A percentile compares a stretch with the other conserved stretches of the same genome.
phyloP scores from a whole-genome alignment of 2,329 filamentous ascomycete genomes.

The Colletotrichum sp. region DNA sequence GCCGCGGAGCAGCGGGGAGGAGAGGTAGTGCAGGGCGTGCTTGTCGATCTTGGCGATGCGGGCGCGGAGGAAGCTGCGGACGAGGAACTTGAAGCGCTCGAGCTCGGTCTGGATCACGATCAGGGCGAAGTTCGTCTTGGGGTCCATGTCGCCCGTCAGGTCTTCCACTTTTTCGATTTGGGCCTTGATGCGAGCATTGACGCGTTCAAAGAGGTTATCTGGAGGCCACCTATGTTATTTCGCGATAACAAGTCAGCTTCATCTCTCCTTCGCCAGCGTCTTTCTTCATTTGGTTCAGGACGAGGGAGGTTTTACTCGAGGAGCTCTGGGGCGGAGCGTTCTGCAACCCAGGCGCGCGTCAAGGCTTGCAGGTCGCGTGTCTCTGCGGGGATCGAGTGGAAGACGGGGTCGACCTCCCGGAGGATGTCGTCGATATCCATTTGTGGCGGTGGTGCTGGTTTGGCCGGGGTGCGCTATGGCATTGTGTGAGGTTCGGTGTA shows the following conservation, averaged over 20 bases:
- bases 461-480: neutral
- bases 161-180: conserved; percentile 77
- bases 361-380: conserved; percentile 84
- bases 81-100: conserved; percentile 89
- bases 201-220: conserved; percentile 78
- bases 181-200: conserved; percentile 73
- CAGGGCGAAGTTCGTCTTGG: conserved; percentile 88
- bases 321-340: conserved; percentile 89
- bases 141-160: conserved; percentile 84
- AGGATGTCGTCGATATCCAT: conserved; percentile 87
- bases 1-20: conserved; percentile 54
- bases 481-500: neutral
- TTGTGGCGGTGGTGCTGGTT: neutral
- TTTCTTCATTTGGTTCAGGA: neutral
- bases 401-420: conserved; percentile 70
- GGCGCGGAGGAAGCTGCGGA: conserved; percentile 81
- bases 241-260: neutral
- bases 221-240: conserved; percentile 61
- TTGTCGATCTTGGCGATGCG: conserved; percentile 91
- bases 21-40: conserved; percentile 76
- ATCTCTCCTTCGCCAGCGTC: neutral
- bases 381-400: conserved; percentile 59
- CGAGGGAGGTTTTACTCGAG: conserved; percentile 63
- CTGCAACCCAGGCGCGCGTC: conserved; percentile 91
- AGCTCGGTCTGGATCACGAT: conserved; percentile 97